Percentiles rank a stretch among this genome's conserved stretches.
Evolutionary conservation across 345 rosid species (phyloP).

Genomic region (Dovyalis caffra): DNA sequence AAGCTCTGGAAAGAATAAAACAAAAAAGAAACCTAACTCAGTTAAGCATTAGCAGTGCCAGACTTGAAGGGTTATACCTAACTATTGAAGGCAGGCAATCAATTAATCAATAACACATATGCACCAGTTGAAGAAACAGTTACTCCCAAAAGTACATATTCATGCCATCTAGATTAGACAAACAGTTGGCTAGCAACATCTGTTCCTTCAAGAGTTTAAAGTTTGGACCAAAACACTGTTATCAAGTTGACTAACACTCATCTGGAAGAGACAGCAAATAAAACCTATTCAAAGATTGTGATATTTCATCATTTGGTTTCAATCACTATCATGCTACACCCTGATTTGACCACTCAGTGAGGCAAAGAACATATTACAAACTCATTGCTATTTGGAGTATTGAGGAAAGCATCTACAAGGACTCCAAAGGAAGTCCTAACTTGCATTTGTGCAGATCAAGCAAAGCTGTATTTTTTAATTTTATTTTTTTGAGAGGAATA

Average conservation of each 20-base stretch:
- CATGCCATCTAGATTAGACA: not conserved
- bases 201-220: not conserved
- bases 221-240: not conserved
- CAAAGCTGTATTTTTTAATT: not conserved
- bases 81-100: not conserved
- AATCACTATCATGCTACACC: not conserved
- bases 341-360: not conserved
- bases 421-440: not conserved
- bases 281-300: not conserved
- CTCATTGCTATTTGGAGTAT: not conserved
- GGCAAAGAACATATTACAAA: not conserved
- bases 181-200: not conserved
- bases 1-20: constrained; percentile 43
- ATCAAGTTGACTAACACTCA: not conserved
- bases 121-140: not conserved
- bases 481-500: not conserved
- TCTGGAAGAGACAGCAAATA: not conserved
- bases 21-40: constrained; percentile 26
- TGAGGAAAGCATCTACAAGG: not conserved
- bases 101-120: not conserved
- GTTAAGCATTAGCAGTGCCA: constrained; percentile 23
- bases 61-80: constrained; percentile 9
- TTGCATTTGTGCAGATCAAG: not conserved
- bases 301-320: not conserved
- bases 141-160: not conserved